These are phyloP conservation scores for Clarireedia homoeocarpa DNA, from an alignment of 2,329 filamentous ascomycete species.

Conservation along the genomic window DNA sequence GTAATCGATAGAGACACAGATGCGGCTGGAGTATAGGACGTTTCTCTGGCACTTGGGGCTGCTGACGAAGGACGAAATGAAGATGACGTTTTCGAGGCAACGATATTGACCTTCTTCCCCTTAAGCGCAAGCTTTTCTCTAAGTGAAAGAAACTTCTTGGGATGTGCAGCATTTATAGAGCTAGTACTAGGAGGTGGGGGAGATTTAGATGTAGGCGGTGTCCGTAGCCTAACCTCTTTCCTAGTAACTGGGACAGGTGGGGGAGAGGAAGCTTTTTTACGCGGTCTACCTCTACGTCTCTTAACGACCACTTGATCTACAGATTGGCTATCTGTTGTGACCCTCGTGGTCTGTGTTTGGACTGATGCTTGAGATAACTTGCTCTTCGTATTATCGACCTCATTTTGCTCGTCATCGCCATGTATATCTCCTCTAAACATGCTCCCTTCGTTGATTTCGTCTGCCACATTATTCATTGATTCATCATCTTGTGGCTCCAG, in stretches of 20 bases:
- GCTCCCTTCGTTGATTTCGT: slow-evolving; percentile 3
- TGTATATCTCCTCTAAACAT: not conserved
- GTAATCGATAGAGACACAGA: not conserved
- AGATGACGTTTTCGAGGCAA: slow-evolving; percentile 13
- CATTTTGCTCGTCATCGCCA: not conserved
- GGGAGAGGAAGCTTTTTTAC: slow-evolving; percentile 11
- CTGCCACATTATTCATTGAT: not conserved
- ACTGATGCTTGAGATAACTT: not conserved
- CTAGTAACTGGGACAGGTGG: not conserved
- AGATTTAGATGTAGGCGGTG: slow-evolving; percentile 3
- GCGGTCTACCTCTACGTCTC: slow-evolving; percentile 21
- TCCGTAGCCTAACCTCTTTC: not conserved
- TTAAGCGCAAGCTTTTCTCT: slow-evolving; percentile 26
- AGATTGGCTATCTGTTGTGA: not conserved
- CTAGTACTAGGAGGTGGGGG: not conserved
- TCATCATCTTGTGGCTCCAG: not conserved
- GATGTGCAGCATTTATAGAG: not conserved
- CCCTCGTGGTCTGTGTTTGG: not conserved
- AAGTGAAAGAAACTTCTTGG: slow-evolving; percentile 19
- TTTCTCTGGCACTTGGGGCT: not conserved
- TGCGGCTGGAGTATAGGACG: not conserved
- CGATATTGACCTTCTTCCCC: slow-evolving; percentile 25
- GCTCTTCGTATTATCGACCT: not conserved
- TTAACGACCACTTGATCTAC: slow-evolving; percentile 6
- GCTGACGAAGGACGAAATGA: not conserved